Conservation (phyloP, 495 filamentous ascomycete species). For the Talaromyces nanjingensis region DNA sequence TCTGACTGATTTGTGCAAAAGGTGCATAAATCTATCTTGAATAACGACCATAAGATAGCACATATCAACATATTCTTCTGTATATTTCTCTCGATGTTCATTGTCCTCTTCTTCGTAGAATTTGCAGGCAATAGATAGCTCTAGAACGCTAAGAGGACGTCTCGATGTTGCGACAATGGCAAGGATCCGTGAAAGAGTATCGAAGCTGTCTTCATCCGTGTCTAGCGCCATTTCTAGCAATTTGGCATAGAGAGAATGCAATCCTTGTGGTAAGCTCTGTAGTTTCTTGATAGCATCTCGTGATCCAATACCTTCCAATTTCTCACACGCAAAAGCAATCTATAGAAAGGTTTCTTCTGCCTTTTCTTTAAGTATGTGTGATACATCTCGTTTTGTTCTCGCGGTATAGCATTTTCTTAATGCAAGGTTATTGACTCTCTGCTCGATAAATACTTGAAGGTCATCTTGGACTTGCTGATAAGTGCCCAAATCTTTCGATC, state of each 20-base stretch:
- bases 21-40: conserved; percentile 11
- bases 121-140: conserved; percentile 12
- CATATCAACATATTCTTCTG: conserved; percentile 13
- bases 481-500: conserved; percentile 12
- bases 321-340: conserved; percentile 19
- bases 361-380: conserved; percentile 16
- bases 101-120: conserved; percentile 14
- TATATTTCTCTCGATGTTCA: conserved; percentile 6
- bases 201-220: conserved; percentile 3
- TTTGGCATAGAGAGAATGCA: conserved; percentile 15
- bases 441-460: conserved; percentile 14
- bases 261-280: conserved; percentile 10
- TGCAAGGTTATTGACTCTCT: conserved; percentile 15
- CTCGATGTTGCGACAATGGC: conserved; percentile 10
- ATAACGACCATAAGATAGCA: conserved; percentile 16
- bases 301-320: conserved; percentile 10
- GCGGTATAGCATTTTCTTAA: conserved; percentile 15
- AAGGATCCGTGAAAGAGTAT: conserved; percentile 10
- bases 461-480: conserved; percentile 14
- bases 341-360: conserved; percentile 25
- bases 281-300: conserved; percentile 13
- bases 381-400: conserved; percentile 10
- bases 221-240: conserved; percentile 13
- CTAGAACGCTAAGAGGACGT: conserved; percentile 11
- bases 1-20: conserved; percentile 19